These are phyloP conservation scores for Fusarium sp. DNA, from an alignment of 2,329 filamentous ascomycete genomes.

Conservation along the genomic window DNA sequence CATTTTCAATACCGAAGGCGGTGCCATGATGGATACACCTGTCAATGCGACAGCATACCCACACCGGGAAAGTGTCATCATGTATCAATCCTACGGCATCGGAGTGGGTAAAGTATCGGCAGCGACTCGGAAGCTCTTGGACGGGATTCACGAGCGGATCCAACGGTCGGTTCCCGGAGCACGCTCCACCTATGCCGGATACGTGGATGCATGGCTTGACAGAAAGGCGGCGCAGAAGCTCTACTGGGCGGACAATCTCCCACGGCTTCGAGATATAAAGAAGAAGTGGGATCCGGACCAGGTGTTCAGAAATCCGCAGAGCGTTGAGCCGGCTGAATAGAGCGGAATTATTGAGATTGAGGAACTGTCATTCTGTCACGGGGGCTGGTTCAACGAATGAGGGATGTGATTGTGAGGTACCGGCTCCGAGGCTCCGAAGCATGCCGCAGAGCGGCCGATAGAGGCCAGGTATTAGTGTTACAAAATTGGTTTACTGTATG, in stretches of 20 bases:
- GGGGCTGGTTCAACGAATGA: neutral
- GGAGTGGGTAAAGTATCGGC: conserved; percentile 55
- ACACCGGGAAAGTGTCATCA: conserved; percentile 70
- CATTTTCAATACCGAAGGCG: conserved; percentile 69
- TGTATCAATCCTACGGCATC: conserved; percentile 68
- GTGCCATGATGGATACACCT: conserved; percentile 65
- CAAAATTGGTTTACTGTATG: neutral
- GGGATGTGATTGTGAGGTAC: neutral
- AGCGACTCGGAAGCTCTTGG: conserved; percentile 59
- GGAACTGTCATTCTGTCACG: conserved; percentile 1
- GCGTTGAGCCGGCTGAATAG: conserved; percentile 49
- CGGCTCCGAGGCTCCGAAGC: conserved; percentile 12
- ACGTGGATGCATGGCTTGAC: conserved; percentile 63
- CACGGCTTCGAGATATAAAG: conserved; percentile 47
- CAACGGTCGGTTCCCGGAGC: conserved; percentile 41
- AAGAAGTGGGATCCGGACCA: conserved; percentile 47
- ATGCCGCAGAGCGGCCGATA: conserved; percentile 22
- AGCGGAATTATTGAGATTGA: conserved; percentile 10
- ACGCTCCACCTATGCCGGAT: conserved; percentile 67
- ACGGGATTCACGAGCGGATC: conserved; percentile 58
- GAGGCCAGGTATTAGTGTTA: conserved; percentile 7
- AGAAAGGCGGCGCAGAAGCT: conserved; percentile 46
- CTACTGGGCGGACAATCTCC: conserved; percentile 51
- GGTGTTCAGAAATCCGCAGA: conserved; percentile 52
- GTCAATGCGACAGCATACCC: conserved; percentile 66